Conservation (phyloP, 164 flowering plant genomes). For the Sextonia rubra region DNA sequence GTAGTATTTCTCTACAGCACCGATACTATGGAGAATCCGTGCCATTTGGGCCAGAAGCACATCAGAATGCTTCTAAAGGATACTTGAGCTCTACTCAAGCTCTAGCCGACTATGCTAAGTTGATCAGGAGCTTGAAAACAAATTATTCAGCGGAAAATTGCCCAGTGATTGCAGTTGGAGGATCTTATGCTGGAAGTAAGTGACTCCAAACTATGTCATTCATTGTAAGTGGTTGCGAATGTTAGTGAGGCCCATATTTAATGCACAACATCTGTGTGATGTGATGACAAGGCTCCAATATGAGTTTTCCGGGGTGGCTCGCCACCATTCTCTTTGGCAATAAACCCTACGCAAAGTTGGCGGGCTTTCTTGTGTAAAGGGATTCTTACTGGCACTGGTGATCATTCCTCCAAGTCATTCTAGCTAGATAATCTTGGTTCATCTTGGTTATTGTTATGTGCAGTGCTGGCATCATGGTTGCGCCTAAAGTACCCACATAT, state of each 20-base stretch:
- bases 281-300: too few species aligned
- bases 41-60: slow-evolving; percentile 46
- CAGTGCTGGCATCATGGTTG: slow-evolving; percentile 79
- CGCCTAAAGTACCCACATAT: slow-evolving; percentile 63
- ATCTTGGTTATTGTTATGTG: neutral
- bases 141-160: slow-evolving; percentile 33
- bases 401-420: too few species aligned
- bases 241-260: too few species aligned
- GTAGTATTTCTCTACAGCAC: slow-evolving; percentile 31
- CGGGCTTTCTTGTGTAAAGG: too few species aligned
- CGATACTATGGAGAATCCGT: slow-evolving; percentile 61
- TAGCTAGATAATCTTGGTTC: too few species aligned
- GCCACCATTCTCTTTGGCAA: too few species aligned
- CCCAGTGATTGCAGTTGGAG: slow-evolving; percentile 64
- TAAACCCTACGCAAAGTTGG: too few species aligned
- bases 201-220: neutral
- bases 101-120: slow-evolving; percentile 63
- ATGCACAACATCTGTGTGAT: too few species aligned
- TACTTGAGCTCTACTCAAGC: slow-evolving; percentile 79
- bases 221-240: too few species aligned
- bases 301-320: too few species aligned
- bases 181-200: slow-evolving; percentile 78
- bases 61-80: slow-evolving; percentile 40
- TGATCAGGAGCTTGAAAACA: slow-evolving; percentile 39
- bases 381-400: too few species aligned